Conservation (phyloP, 2,329 filamentous ascomycete genomes). For the Ploettnerulaceae sp. region DNA sequence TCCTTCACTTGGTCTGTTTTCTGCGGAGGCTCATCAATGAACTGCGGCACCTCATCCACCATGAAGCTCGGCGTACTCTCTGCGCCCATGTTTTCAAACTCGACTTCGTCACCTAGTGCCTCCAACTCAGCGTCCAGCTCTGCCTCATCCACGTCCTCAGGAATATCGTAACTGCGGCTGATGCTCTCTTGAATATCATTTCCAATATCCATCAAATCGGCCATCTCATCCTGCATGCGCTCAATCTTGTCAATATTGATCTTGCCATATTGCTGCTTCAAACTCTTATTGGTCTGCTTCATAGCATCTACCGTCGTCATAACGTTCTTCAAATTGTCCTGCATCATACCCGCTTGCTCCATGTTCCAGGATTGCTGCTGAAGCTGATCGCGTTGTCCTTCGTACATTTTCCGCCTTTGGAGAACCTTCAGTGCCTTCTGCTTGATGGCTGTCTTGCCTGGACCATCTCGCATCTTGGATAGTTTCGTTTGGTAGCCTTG, state of each 20-base stretch:
- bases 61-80: slow-evolving; percentile 73
- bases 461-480: slow-evolving; percentile 88
- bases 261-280: slow-evolving; percentile 93
- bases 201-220: slow-evolving; percentile 91
- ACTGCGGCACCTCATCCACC: slow-evolving; percentile 81
- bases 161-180: slow-evolving; percentile 84
- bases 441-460: slow-evolving; percentile 87
- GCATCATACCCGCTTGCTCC: slow-evolving; percentile 98
- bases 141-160: slow-evolving; percentile 93
- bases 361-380: slow-evolving; percentile 97
- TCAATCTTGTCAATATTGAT: slow-evolving; percentile 98
- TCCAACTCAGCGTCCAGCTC: slow-evolving; percentile 96
- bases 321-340: slow-evolving; percentile 96
- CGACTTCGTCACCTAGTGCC: slow-evolving; percentile 88
- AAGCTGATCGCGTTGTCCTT: slow-evolving; percentile 87
- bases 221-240: slow-evolving; percentile 97
- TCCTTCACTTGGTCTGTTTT: slow-evolving; percentile 74
- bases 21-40: slow-evolving; percentile 87
- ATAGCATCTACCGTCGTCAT: slow-evolving; percentile 98
- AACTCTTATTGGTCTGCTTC: slow-evolving; percentile 91
- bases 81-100: slow-evolving; percentile 63
- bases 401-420: slow-evolving; percentile 90
- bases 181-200: slow-evolving; percentile 98
- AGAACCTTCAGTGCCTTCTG: slow-evolving; percentile 93
- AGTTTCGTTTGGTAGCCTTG: slow-evolving; percentile 83